Conservation (phyloP, 2,329 filamentous ascomycete species). For the Parasarocladium wereldwijsianum region DNA sequence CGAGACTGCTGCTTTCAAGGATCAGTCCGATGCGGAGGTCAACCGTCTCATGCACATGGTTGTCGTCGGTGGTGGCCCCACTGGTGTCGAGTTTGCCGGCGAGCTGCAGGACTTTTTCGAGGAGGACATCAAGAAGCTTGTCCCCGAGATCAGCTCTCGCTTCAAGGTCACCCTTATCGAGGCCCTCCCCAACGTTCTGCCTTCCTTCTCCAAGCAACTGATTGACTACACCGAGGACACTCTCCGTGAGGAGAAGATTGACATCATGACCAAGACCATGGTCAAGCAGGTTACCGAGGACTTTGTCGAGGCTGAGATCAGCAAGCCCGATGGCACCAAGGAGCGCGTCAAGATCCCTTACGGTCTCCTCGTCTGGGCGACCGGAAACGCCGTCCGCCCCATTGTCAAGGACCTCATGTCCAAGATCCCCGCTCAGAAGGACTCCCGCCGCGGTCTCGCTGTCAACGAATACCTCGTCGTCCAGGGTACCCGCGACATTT, state of each 20-base stretch:
- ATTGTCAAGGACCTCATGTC: conserved; percentile 83
- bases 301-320: conserved; percentile 79
- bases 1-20: conserved; percentile 97
- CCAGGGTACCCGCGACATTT: conserved; percentile 91
- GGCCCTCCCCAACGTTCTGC: conserved; percentile 88
- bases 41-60: conserved; percentile 97
- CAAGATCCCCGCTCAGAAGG: conserved; percentile 86
- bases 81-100: conserved; percentile 94
- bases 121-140: conserved; percentile 93
- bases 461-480: conserved; percentile 99
- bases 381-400: conserved; percentile 83
- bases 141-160: conserved; percentile 85
- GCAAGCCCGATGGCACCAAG: conserved; percentile 73
- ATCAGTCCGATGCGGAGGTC: conserved; percentile 74
- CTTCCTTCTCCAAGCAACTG: conserved; percentile 97
- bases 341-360: conserved; percentile 72
- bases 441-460: conserved; percentile 83
- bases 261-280: conserved; percentile 96
- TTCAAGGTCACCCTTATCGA: conserved; percentile 98
- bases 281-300: conserved; percentile 94
- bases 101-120: conserved; percentile 99
- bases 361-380: conserved; percentile 94
- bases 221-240: conserved; percentile 99
- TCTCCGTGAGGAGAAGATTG: conserved; percentile 96
- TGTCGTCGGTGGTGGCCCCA: conserved; percentile 82